These are phyloP conservation scores for Hirsutella thompsonii DNA, from an alignment of 2,329 filamentous ascomycete genomes.

Conservation along the genomic window DNA sequence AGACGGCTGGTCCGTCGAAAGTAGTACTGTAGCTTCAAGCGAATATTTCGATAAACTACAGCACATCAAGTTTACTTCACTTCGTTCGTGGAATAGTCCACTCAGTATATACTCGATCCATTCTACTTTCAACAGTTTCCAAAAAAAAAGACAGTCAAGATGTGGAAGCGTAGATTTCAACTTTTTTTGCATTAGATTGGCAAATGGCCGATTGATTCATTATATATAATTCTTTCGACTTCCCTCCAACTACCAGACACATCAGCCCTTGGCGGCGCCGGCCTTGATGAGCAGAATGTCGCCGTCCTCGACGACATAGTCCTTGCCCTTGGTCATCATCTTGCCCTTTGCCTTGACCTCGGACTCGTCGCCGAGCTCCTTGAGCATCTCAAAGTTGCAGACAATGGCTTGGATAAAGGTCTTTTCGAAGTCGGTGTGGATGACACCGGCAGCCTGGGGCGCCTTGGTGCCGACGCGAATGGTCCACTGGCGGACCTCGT, in stretches of 20 bases:
- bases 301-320: slow-evolving; percentile 80
- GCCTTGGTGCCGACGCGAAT: slow-evolving; percentile 93
- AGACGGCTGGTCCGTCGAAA: background rate
- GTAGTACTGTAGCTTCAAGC: too few species aligned
- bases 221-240: background rate
- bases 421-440: slow-evolving; percentile 98
- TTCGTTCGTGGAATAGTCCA: too few species aligned
- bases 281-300: slow-evolving; percentile 82
- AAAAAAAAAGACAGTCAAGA: too few species aligned
- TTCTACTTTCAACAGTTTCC: too few species aligned
- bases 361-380: slow-evolving; percentile 79
- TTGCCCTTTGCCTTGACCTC: slow-evolving; percentile 90
- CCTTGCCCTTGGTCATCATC: slow-evolving; percentile 97
- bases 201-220: background rate
- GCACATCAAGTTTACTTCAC: too few species aligned
- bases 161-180: too few species aligned
- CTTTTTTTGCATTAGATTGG: background rate
- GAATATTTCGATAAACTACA: too few species aligned
- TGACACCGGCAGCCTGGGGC: slow-evolving; percentile 94
- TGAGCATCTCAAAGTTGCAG: slow-evolving; percentile 74
- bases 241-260: background rate
- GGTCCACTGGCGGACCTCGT: slow-evolving; percentile 98
- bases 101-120: too few species aligned
- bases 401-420: slow-evolving; percentile 96
- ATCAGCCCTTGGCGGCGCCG: slow-evolving; percentile 62